These are phyloP conservation scores for Ramaria sp. DNA, from an alignment of 768 basidiomycete species.

Conservation along the genomic window DNA sequence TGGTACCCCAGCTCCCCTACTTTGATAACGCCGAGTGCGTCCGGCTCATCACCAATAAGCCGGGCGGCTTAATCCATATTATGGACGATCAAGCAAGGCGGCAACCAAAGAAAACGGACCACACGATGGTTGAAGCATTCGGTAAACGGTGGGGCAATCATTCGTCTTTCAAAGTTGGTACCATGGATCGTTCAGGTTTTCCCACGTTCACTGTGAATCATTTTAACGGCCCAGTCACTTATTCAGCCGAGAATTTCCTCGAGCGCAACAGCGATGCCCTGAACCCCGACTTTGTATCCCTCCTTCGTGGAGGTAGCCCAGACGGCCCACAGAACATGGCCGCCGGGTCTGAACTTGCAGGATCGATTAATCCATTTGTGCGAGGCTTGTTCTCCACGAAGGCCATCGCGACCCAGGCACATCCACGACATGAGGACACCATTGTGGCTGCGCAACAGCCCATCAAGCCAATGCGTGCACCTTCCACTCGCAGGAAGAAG, in stretches of 20 bases:
- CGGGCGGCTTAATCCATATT: constrained; percentile 90
- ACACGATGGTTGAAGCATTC: constrained; percentile 92
- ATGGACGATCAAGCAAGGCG: constrained; percentile 94
- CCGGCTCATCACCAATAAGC: constrained; percentile 72
- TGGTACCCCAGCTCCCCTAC: constrained; percentile 63
- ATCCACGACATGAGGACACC: constrained; percentile 88
- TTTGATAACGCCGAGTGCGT: constrained; percentile 90
- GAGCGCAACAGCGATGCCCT: constrained; percentile 82
- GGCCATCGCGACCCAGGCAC: constrained; percentile 84
- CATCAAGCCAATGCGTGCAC: constrained; percentile 89
- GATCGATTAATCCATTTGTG: constrained; percentile 85
- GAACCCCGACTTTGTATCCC: constrained; percentile 86
- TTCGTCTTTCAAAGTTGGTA: constrained; percentile 77
- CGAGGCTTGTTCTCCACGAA: constrained; percentile 82
- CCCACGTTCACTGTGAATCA: constrained; percentile 89
- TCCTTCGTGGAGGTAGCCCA: constrained; percentile 55
- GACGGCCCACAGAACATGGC: constrained; percentile 24
- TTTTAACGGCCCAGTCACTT: constrained; percentile 84
- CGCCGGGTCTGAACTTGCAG: constrained; percentile 48
- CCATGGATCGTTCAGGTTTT: constrained; percentile 63
- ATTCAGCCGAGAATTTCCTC: constrained; percentile 84
- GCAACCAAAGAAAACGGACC: constrained; percentile 82
- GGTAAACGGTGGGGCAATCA: constrained; percentile 93
- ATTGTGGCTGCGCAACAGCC: constrained; percentile 92
- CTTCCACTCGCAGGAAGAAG: constrained; percentile 77